phyloP scores from a whole-genome alignment of 305 asterid genomes.

The Plantago coronopus region DNA sequence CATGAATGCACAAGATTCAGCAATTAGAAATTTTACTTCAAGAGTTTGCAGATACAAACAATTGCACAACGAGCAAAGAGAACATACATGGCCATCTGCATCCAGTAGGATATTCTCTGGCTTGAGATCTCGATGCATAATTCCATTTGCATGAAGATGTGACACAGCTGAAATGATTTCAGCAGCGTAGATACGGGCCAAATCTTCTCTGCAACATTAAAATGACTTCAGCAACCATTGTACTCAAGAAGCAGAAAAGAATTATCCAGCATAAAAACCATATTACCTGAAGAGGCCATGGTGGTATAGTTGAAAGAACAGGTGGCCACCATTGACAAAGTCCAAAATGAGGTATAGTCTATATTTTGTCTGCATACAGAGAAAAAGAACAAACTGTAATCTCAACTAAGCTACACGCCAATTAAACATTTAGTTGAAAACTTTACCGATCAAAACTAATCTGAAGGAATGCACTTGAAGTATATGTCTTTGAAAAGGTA shows the following conservation, averaged over 20 bases:
- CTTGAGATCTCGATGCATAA: slow-evolving; percentile 53
- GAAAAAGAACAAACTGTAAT: slow-evolving; percentile 5
- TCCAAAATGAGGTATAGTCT: slow-evolving; percentile 46
- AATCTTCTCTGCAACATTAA: slow-evolving; percentile 36
- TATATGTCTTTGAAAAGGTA: neutral
- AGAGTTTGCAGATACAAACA: neutral
- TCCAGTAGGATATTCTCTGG: slow-evolving; percentile 45
- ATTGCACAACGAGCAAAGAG: neutral
- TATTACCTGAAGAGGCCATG: slow-evolving; percentile 45
- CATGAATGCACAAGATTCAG: neutral
- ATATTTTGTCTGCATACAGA: slow-evolving; percentile 37
- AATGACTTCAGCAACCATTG: slow-evolving; percentile 2
- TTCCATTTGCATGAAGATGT: slow-evolving; percentile 46
- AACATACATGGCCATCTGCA: slow-evolving; percentile 51
- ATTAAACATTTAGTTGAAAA: too few species aligned
- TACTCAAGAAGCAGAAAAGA: slow-evolving; percentile 6
- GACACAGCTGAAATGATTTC: slow-evolving; percentile 45
- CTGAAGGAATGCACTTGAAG: neutral
- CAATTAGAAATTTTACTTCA: neutral
- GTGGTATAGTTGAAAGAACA: slow-evolving; percentile 41
- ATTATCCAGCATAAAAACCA: neutral
- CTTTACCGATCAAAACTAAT: too few species aligned
- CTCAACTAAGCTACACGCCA: neutral
- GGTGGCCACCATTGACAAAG: slow-evolving; percentile 45
- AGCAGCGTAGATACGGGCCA: slow-evolving; percentile 43